These are phyloP conservation scores for Pezicula neosporulosa DNA, from an alignment of 2,329 filamentous ascomycete species.

Conservation along the genomic window DNA sequence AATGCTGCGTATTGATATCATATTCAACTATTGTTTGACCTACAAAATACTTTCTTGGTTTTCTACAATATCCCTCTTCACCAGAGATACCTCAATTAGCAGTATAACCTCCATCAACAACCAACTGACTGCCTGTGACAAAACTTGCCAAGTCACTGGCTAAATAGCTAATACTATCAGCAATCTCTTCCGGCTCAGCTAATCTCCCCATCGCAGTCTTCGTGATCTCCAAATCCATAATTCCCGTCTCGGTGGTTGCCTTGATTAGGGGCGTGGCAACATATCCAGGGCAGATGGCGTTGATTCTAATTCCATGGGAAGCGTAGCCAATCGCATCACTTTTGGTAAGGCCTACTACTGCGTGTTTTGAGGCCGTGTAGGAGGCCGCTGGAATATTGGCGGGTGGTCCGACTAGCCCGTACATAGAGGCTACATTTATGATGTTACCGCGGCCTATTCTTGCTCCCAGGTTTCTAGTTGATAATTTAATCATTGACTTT, in stretches of 20 bases:
- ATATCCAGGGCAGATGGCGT: constrained; percentile 56
- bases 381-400: constrained; percentile 36
- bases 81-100: constrained; percentile 3
- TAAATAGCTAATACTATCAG: constrained; percentile 48
- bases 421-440: constrained; percentile 51
- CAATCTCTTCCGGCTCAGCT: constrained; percentile 48
- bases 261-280: constrained; percentile 38
- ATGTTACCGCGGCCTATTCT: constrained; percentile 45
- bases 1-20: neutral
- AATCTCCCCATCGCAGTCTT: constrained; percentile 45
- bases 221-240: constrained; percentile 35
- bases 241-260: constrained; percentile 21
- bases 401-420: constrained; percentile 41
- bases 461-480: constrained; percentile 30
- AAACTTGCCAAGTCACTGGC: constrained; percentile 50
- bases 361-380: constrained; percentile 51
- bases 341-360: constrained; percentile 19
- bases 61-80: neutral
- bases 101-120: constrained; percentile 44
- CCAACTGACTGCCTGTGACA: constrained; percentile 43
- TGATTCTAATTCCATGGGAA: constrained; percentile 50
- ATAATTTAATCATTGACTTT: neutral
- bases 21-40: too few species aligned
- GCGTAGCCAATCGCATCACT: constrained; percentile 50
- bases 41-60: too few species aligned